Conservation (phyloP, 257 asterid genomes). For the Nicotiana noctiflora region DNA sequence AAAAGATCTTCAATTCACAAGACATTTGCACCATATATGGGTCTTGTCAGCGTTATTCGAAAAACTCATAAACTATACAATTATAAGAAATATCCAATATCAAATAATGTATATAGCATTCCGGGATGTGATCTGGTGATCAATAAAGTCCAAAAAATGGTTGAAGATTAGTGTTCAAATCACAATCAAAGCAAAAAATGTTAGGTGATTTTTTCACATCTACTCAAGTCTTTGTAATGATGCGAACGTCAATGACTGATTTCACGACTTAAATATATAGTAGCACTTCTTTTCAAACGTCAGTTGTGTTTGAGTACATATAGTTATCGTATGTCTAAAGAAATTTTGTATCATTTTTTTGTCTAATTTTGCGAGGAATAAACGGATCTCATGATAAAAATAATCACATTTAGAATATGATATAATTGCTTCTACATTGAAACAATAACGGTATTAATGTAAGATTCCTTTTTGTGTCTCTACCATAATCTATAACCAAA, state of each 20-base stretch:
- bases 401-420: not conserved
- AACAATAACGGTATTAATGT: constrained; percentile 11
- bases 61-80: not conserved
- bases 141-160: not conserved
- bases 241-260: too few relatives aligned
- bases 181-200: not conserved
- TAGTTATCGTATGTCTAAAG: not conserved
- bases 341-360: not conserved
- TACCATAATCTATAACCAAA: constrained; percentile 1
- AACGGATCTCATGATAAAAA: constrained; percentile 3
- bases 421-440: not conserved
- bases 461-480: constrained; percentile 20
- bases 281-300: not conserved
- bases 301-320: not conserved
- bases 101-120: not conserved
- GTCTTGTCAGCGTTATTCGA: not conserved
- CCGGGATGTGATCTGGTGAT: too few relatives aligned
- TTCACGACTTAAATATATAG: too few relatives aligned
- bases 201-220: not conserved
- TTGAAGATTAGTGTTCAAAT: not conserved
- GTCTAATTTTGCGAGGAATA: not conserved
- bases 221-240: not conserved
- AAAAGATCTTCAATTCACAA: not conserved
- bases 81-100: not conserved
- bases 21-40: not conserved